Conservation (phyloP, 805 yeast species). For the Blastobotrys americana region DNA sequence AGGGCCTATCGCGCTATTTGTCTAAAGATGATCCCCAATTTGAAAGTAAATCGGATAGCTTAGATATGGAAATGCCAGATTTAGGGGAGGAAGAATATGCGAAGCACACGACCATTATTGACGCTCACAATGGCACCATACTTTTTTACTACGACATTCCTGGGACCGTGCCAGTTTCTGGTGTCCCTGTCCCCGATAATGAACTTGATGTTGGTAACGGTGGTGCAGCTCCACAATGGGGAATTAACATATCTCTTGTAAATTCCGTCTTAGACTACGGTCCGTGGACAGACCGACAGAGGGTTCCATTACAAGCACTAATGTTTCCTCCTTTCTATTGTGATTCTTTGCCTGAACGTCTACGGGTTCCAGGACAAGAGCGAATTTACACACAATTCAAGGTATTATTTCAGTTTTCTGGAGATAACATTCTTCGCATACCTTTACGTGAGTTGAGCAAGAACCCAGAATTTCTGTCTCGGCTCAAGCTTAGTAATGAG, state of each 20-base stretch:
- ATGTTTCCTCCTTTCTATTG: slow-evolving; percentile 62
- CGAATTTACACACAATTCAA: slow-evolving; percentile 55
- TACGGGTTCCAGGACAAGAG: slow-evolving; percentile 40
- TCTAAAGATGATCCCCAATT: slow-evolving; percentile 24
- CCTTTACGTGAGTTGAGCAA: slow-evolving; percentile 85
- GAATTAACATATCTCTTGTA: slow-evolving; percentile 51
- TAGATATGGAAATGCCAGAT: slow-evolving; percentile 28
- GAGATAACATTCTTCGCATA: slow-evolving; percentile 60
- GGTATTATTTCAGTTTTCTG: slow-evolving; percentile 49
- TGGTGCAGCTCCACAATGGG: slow-evolving; percentile 52
- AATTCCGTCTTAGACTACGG: slow-evolving; percentile 75
- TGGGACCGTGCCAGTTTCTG: slow-evolving; percentile 47
- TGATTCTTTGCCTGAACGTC: slow-evolving; percentile 42
- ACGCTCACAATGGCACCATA: slow-evolving; percentile 48
- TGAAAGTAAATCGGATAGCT: slow-evolving; percentile 29
- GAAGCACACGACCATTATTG: slow-evolving; percentile 61
- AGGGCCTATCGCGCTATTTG: slow-evolving; percentile 63
- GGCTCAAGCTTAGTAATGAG: slow-evolving; percentile 26
- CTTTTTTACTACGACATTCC: slow-evolving; percentile 66
- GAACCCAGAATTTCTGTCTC: slow-evolving; percentile 41
- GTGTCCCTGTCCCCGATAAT: slow-evolving; percentile 32
- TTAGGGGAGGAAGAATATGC: slow-evolving; percentile 70
- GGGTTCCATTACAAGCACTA: slow-evolving; percentile 54
- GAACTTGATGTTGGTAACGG: slow-evolving; percentile 46
- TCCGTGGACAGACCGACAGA: slow-evolving; percentile 91